phyloP scores from a whole-genome alignment of 106 monocot species.

The Phalaenopsis aphrodite region DNA sequence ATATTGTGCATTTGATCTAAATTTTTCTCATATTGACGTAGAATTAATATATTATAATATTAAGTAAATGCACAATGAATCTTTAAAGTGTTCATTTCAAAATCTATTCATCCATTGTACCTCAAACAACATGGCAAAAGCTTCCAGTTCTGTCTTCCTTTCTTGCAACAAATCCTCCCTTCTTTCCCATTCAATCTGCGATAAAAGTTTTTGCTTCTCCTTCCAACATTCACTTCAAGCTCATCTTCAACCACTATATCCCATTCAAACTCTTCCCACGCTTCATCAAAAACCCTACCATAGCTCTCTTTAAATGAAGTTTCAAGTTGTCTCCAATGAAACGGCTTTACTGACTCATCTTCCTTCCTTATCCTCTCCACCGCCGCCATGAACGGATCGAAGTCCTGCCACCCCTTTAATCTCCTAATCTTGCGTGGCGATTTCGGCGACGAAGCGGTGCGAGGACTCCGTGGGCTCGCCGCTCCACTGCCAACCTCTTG shows the following conservation, averaged over 20 bases:
- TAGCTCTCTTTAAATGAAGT: not conserved
- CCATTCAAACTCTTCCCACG: not conserved
- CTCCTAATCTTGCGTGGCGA: not conserved
- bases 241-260: not conserved
- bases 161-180: not conserved
- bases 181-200: not conserved
- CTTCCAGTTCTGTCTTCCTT: not conserved
- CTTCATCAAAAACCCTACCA: not conserved
- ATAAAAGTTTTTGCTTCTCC: not conserved
- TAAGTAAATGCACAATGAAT: not conserved
- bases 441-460: not conserved
- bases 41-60: not conserved
- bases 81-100: not conserved
- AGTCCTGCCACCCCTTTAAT: not conserved
- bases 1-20: too few relatives aligned
- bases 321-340: slow-evolving; percentile 2
- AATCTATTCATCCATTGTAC: not conserved
- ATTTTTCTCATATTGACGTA: too few relatives aligned
- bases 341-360: not conserved
- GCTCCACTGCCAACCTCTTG: not conserved
- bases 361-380: slow-evolving; percentile 11
- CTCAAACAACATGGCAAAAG: not conserved
- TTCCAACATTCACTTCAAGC: not conserved
- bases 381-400: slow-evolving; percentile 7
- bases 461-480: not conserved